These are phyloP conservation scores for Podospora comata DNA, from an alignment of 495 filamentous ascomycete genomes.

Conservation along the genomic window DNA sequence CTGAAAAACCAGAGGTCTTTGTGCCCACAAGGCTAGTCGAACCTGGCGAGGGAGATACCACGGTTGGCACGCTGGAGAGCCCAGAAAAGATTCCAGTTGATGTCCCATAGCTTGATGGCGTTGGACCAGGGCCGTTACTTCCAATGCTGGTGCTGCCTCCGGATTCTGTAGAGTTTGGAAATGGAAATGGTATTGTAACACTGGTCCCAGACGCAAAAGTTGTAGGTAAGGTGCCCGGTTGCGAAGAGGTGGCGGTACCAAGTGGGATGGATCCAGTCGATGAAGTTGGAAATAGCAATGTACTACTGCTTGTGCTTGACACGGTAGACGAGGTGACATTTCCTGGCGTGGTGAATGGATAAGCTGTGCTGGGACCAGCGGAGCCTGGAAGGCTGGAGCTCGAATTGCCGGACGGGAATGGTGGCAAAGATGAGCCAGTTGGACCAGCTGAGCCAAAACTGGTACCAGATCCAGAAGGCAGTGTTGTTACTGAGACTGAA, in stretches of 20 bases:
- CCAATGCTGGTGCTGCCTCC: not conserved
- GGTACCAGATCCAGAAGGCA: not conserved
- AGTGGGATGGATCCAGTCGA: not conserved
- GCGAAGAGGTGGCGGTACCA: not conserved
- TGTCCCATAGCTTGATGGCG: not conserved
- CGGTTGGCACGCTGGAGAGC: not conserved
- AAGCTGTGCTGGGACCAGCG: not conserved
- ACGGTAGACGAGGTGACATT: not conserved
- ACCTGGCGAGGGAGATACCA: not conserved
- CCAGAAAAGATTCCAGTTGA: not conserved
- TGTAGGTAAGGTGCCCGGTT: not conserved
- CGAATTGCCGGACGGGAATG: not conserved
- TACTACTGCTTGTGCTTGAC: not conserved
- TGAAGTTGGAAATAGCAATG: not conserved
- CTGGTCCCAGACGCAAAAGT: not conserved
- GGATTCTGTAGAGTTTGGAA: slow-evolving; percentile 7
- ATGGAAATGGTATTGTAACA: not conserved
- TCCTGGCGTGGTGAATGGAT: not conserved
- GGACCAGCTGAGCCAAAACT: not conserved
- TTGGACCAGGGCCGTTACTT: not conserved
- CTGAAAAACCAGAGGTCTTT: not conserved
- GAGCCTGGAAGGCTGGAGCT: slow-evolving; percentile 4
- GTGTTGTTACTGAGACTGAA: not conserved
- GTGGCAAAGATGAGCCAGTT: not conserved
- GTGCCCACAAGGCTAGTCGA: not conserved